phyloP scores from a whole-genome alignment of 768 basidiomycete genomes.

The Termitomyces heimii region DNA sequence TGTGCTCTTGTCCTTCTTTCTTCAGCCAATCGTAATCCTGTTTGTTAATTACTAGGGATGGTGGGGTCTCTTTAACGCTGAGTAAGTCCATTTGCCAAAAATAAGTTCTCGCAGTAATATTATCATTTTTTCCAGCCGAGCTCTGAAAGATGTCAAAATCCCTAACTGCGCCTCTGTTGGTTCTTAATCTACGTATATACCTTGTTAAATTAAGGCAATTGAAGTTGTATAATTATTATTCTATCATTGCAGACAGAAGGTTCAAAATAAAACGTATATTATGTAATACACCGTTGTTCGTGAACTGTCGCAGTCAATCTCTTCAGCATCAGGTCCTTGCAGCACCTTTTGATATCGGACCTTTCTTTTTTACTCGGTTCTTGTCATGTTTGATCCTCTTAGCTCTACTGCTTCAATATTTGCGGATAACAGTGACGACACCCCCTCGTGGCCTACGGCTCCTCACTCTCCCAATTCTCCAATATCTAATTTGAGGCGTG shows the following conservation, averaged over 20 bases:
- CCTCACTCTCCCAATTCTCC: conserved; percentile 68
- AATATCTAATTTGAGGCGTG: conserved; percentile 65
- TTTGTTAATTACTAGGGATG: conserved; percentile 23
- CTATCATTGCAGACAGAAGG: no score
- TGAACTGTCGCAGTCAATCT: neutral
- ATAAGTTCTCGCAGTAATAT: neutral
- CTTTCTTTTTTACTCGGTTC: neutral
- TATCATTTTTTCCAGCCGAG: conserved; percentile 37
- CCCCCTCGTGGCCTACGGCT: conserved; percentile 76
- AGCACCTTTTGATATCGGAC: neutral
- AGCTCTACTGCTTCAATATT: conserved; percentile 48
- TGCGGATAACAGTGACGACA: conserved; percentile 42
- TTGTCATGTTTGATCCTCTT: conserved; percentile 69
- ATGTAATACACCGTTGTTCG: no score
- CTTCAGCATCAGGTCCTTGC: neutral
- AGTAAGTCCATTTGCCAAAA: conserved; percentile 25
- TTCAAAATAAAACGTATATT: neutral
- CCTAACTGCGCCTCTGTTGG: conserved; percentile 40
- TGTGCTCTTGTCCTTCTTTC: conserved; percentile 4
- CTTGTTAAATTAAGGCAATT: neutral
- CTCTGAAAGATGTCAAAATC: conserved; percentile 63
- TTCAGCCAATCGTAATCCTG: neutral
- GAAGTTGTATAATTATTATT: no score
- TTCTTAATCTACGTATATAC: conserved; percentile 12
- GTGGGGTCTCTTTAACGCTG: conserved; percentile 42